Conservation (phyloP, 2,329 filamentous ascomycete genomes). For the Dactylellina parvicollis region DNA sequence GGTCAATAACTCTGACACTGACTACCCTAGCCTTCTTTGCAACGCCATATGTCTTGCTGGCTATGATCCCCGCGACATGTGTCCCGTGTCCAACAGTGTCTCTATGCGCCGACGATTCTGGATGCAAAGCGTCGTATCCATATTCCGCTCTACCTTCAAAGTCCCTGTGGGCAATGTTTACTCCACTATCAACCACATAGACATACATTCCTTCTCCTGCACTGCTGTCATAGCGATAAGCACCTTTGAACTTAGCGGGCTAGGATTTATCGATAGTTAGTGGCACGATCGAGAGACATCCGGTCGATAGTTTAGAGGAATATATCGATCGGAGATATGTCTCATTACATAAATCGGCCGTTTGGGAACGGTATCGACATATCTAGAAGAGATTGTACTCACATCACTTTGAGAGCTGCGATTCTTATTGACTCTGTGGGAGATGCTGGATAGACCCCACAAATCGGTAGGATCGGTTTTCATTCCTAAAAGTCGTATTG, state of each 20-base stretch:
- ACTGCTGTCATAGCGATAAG: slow-evolving; percentile 61
- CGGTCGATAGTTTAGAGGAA: too few relatives aligned
- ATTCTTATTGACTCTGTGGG: slow-evolving; percentile 57
- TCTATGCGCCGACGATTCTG: slow-evolving; percentile 19
- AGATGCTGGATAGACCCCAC: slow-evolving; percentile 56
- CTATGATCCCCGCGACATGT: slow-evolving; percentile 61
- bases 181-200: slow-evolving; percentile 61
- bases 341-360: too few relatives aligned
- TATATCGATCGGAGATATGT: too few relatives aligned
- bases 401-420: background rate
- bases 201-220: slow-evolving; percentile 61
- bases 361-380: background rate
- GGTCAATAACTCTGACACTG: slow-evolving; percentile 66
- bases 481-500: background rate
- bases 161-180: slow-evolving; percentile 58
- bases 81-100: slow-evolving; percentile 61
- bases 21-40: slow-evolving; percentile 61
- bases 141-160: slow-evolving; percentile 61
- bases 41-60: slow-evolving; percentile 62
- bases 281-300: background rate
- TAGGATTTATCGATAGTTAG: background rate
- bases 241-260: background rate
- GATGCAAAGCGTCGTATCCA: slow-evolving; percentile 60
- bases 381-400: background rate
- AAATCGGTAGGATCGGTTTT: background rate